These are phyloP conservation scores for Mortierella sp. DNA, from an alignment of 371 early-diverging fungal species.

Conservation along the genomic window DNA sequence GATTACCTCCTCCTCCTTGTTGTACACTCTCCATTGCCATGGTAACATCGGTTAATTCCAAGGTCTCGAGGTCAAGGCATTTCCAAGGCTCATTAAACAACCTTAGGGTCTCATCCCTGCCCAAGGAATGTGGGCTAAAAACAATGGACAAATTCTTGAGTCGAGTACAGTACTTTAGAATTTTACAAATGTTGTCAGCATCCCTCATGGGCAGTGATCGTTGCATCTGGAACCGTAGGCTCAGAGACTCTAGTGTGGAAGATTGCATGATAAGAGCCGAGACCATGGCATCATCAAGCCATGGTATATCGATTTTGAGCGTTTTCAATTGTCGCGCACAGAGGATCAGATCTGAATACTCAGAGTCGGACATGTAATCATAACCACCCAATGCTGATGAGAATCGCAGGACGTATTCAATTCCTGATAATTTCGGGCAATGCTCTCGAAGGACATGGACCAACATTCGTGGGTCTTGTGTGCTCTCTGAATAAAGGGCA, in stretches of 20 bases:
- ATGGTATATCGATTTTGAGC: slow-evolving; percentile 42
- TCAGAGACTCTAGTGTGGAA: slow-evolving; percentile 11
- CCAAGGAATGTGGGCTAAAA: slow-evolving; percentile 27
- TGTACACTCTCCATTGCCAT: neutral
- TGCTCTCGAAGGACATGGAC: slow-evolving; percentile 21
- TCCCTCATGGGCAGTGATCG: slow-evolving; percentile 21
- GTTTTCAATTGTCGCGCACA: slow-evolving; percentile 1
- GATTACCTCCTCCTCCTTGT: neutral
- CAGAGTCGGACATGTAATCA: slow-evolving; percentile 35
- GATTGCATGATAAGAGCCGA: slow-evolving; percentile 28
- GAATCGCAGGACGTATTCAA: slow-evolving; percentile 37
- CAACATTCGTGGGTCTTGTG: slow-evolving; percentile 25
- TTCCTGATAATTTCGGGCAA: slow-evolving; percentile 20
- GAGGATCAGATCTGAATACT: slow-evolving; percentile 33
- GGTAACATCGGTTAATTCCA: slow-evolving; percentile 28
- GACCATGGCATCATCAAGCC: slow-evolving; percentile 28
- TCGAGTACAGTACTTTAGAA: slow-evolving; percentile 21
- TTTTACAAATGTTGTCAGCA: slow-evolving; percentile 18
- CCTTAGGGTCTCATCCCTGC: slow-evolving; percentile 27
- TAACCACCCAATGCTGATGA: slow-evolving; percentile 18
- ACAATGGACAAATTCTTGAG: slow-evolving; percentile 18
- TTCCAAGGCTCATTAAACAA: slow-evolving; percentile 36
- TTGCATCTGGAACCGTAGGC: slow-evolving; percentile 23
- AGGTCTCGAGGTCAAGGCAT: slow-evolving; percentile 23
- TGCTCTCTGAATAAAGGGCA: slow-evolving; percentile 31